Evolutionary conservation across 441 rosid species (phyloP).

Genomic region (Hypseocharis bilobata): DNA sequence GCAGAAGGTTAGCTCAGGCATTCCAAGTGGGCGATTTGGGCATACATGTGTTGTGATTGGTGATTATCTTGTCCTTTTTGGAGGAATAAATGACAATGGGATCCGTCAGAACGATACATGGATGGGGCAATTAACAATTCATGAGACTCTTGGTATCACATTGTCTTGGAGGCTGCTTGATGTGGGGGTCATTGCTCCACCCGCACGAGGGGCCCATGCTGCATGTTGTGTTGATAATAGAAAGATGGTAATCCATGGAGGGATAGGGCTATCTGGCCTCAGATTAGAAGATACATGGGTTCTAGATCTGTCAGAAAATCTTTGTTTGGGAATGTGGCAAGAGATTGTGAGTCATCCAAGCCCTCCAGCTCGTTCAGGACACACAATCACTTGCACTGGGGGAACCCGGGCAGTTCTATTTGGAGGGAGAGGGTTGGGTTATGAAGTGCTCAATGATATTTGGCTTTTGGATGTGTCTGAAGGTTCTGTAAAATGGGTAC

Average conservation of each 20-base stretch:
- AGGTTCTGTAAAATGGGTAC: conserved; percentile 42
- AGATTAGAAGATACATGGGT: conserved; percentile 78
- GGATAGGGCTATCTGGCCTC: conserved; percentile 58
- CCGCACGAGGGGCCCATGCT: conserved; percentile 86
- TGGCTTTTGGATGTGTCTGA: conserved; percentile 54
- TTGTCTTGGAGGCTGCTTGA: conserved; percentile 60
- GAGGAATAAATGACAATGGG: conserved; percentile 85
- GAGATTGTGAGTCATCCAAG: conserved; percentile 42
- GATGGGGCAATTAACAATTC: conserved; percentile 51
- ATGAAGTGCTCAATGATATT: conserved; percentile 66
- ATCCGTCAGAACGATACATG: conserved; percentile 73
- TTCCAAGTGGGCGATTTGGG: conserved; percentile 86
- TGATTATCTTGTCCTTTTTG: conserved; percentile 56
- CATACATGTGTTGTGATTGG: conserved; percentile 60
- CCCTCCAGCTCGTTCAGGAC: conserved; percentile 88
- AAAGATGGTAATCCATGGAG: conserved; percentile 77
- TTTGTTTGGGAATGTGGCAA: conserved; percentile 50
- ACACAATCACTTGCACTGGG: conserved; percentile 58
- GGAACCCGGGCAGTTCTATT: conserved; percentile 49
- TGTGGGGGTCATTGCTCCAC: conserved; percentile 43
- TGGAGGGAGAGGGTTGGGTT: conserved; percentile 84
- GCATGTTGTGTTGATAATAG: conserved; percentile 52
- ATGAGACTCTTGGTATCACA: conserved; percentile 32
- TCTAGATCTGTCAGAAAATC: conserved; percentile 57
- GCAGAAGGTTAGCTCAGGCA: conserved; percentile 59